Evolutionary conservation across 2,329 filamentous ascomycete genomes (phyloP), one percentile per base, ranked within the genome.

Genomic region (Penicillium fuscoglaucum): DNA sequence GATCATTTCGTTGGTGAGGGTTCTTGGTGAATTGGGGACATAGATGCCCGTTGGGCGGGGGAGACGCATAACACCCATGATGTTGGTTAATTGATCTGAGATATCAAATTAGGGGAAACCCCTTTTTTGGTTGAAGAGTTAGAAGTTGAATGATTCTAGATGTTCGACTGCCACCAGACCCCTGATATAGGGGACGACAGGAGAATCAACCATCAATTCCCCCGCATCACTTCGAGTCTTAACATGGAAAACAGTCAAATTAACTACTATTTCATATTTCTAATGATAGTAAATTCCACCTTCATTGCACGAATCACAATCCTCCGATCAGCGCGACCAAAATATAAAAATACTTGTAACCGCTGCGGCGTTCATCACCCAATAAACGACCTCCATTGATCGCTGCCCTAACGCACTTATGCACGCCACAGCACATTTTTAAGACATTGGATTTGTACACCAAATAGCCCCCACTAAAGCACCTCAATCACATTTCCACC

Each of bases 1-100:
- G 57, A 78, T 78, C 73, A 78, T 77, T 24, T 76, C 71, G 50
- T 65, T 66, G 19, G 74, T 76, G 57, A 78, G 68, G 43, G 61
- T 74, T 45, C 71, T 64, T n/a, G 70, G 72, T 26, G 70, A 73
- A 45, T 48, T 70, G 21, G 73, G 71, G 49, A 74, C 68, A 55
- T 74, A 74, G 54, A 75, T 68, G 66, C 71, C 71, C 41, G 66
- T 64, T 43, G 72, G 72, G 47, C 73, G 72, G 61, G 71, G 69
- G 8, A 75, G 62, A 56, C 72, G 71, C 37, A 75, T 69, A 41
- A 69, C 72, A 54, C 72, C 73, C 72, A 75, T 75, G 59, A 26
- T 68, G 58, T 48, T 47, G 52, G 9, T 24, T 12, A 19, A 41
- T 19, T 10, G 35, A 48, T 48, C 37, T 35, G 10, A 5, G 17